A percentile compares a stretch with the other conserved stretches of the same genome.
phyloP scores from a whole-genome alignment of 345 rosid genomes.

The Eucalyptus victrix region DNA sequence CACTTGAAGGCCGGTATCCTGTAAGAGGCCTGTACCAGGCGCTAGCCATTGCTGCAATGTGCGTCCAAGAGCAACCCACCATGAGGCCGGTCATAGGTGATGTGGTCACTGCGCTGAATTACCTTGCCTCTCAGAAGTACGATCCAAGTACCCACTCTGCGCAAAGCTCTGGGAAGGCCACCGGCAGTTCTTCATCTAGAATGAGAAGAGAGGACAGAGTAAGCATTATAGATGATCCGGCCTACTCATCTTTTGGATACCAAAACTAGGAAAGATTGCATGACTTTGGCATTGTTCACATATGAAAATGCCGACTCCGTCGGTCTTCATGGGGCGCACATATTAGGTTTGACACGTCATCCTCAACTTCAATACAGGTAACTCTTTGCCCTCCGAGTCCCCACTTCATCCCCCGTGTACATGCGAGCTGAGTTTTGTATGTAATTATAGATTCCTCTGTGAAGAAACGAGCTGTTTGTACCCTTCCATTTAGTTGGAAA shows the following conservation, averaged over 20 bases:
- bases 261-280: neutral
- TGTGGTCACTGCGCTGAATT: constrained; percentile 29
- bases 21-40: constrained; percentile 30
- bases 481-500: neutral
- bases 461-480: neutral
- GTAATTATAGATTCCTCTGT: neutral
- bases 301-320: neutral
- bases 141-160: neutral
- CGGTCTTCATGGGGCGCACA: neutral
- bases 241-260: neutral
- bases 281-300: neutral
- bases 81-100: constrained; percentile 22
- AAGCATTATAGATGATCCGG: neutral
- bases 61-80: constrained; percentile 35
- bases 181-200: neutral
- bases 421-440: neutral
- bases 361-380: neutral
- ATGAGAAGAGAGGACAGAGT: neutral
- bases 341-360: neutral
- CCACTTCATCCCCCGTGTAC: neutral
- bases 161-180: neutral
- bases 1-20: constrained; percentile 19
- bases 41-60: constrained; percentile 33
- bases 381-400: neutral
- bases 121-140: constrained; percentile 16